Percentiles rank a stretch among this genome's conserved stretches.
These are phyloP conservation scores for Podospora didyma DNA, from an alignment of 495 filamentous ascomycete species.

Conservation along the genomic window DNA sequence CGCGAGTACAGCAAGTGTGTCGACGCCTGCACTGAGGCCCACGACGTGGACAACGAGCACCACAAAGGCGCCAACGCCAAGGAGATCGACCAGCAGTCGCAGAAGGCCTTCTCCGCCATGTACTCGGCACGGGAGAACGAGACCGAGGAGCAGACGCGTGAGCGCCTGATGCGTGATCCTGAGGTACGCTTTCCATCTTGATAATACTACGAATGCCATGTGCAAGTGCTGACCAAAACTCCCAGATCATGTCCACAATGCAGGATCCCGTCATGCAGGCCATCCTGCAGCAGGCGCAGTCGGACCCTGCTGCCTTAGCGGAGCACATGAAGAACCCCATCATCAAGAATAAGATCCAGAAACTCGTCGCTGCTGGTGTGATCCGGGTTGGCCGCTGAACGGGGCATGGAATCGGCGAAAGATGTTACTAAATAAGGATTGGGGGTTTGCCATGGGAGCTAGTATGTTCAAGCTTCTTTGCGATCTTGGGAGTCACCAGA, in stretches of 20 bases:
- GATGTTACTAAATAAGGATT: background rate
- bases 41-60: conserved; percentile 63
- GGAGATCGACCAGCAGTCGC: conserved; percentile 90
- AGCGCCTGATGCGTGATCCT: conserved; percentile 85
- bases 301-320: conserved; percentile 82
- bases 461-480: background rate
- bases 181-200: conserved; percentile 57
- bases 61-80: conserved; percentile 67
- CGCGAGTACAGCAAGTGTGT: conserved; percentile 92
- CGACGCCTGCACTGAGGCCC: conserved; percentile 81
- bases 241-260: conserved; percentile 82
- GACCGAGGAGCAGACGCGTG: conserved; percentile 93
- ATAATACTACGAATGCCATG: background rate
- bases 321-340: conserved; percentile 94
- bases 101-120: conserved; percentile 91
- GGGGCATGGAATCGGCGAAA: background rate
- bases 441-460: too few species aligned
- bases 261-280: conserved; percentile 96
- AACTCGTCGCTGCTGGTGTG: conserved; percentile 86
- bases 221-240: conserved; percentile 26
- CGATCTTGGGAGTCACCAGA: background rate
- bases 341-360: conserved; percentile 83
- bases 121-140: conserved; percentile 86
- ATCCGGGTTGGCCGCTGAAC: conserved; percentile 68
- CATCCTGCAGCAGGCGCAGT: conserved; percentile 94